These are phyloP conservation scores for Thraustotheca clavata DNA, from an alignment of 352 stramenopile species.

Conservation along the genomic window DNA sequence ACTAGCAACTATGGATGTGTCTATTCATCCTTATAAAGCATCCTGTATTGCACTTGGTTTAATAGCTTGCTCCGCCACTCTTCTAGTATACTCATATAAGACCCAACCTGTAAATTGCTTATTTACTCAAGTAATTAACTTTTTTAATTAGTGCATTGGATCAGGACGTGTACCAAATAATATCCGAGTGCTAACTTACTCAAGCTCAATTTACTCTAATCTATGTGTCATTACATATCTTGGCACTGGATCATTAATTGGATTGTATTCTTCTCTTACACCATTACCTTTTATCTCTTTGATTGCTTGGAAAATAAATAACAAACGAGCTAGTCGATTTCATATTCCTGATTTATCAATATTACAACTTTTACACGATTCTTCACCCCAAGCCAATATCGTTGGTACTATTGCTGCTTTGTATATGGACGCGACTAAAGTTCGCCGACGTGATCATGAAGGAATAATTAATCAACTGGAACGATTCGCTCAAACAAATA, in stretches of 20 bases:
- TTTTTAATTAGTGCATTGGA: conserved; percentile 14
- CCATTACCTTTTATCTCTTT: conserved; percentile 9
- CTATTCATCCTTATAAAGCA: neutral
- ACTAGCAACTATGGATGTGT: neutral
- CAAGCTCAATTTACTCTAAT: conserved; percentile 19
- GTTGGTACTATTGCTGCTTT: conserved; percentile 13
- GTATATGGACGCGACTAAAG: conserved; percentile 10
- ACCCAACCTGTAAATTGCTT: conserved; percentile 2
- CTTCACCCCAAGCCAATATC: neutral
- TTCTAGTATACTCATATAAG: conserved; percentile 12
- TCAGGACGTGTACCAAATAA: conserved; percentile 19
- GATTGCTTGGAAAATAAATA: conserved; percentile 4
- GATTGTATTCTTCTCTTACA: neutral
- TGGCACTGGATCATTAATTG: neutral
- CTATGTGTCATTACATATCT: conserved; percentile 15
- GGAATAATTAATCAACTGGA: neutral
- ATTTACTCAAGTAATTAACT: neutral
- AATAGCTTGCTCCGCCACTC: neutral
- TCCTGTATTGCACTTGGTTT: neutral
- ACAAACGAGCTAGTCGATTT: conserved; percentile 2
- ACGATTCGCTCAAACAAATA: too few species aligned
- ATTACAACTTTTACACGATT: neutral
- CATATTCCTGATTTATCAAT: conserved; percentile 18
- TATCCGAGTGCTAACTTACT: conserved; percentile 19
- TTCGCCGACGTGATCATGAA: neutral